These are phyloP conservation scores for Talaromyces sp. DNA, from an alignment of 2,329 filamentous ascomycete genomes.

Conservation along the genomic window DNA sequence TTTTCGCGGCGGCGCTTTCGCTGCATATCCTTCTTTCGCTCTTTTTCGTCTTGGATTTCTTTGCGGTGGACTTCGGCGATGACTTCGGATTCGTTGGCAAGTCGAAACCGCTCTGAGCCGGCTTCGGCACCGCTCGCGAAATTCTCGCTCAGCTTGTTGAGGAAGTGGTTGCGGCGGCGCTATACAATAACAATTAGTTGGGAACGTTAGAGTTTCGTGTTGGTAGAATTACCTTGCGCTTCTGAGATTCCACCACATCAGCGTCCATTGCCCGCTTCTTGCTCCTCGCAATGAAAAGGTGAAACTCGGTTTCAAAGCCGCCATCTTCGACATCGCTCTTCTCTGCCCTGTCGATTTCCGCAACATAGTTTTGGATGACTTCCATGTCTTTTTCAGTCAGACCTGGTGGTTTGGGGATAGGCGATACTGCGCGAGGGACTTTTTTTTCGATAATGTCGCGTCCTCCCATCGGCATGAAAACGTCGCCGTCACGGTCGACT, in stretches of 20 bases:
- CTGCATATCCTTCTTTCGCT: conserved; percentile 99
- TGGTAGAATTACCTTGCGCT: conserved; percentile 53
- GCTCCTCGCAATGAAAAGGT: conserved; percentile 48
- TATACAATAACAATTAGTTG: conserved; percentile 25
- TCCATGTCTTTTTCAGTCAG: conserved; percentile 58
- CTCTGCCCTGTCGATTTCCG: conserved; percentile 51
- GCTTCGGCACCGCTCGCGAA: conserved; percentile 63
- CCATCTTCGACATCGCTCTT: conserved; percentile 51
- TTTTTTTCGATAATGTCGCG: conserved; percentile 19
- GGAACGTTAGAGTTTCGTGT: conserved; percentile 15
- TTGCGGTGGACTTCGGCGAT: conserved; percentile 82
- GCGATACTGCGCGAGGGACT: conserved; percentile 13
- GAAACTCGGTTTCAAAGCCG: conserved; percentile 46
- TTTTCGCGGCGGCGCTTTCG: conserved; percentile 93
- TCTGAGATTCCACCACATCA: conserved; percentile 55
- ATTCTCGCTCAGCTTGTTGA: conserved; percentile 52
- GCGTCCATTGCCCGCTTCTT: conserved; percentile 66
- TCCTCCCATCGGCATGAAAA: conserved; percentile 13
- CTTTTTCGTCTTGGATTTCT: conserved; percentile 90
- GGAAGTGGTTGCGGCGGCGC: conserved; percentile 54
- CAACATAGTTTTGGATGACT: conserved; percentile 62
- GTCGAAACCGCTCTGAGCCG: conserved; percentile 70
- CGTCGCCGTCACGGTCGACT: conserved; percentile 15
- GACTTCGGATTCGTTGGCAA: conserved; percentile 72
- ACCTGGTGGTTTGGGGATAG: conserved; percentile 49